Evolutionary conservation across 1,139 yeast species (phyloP), one percentile per base, ranked within the genome.

Genomic region (Taphrina wiesneri): DNA sequence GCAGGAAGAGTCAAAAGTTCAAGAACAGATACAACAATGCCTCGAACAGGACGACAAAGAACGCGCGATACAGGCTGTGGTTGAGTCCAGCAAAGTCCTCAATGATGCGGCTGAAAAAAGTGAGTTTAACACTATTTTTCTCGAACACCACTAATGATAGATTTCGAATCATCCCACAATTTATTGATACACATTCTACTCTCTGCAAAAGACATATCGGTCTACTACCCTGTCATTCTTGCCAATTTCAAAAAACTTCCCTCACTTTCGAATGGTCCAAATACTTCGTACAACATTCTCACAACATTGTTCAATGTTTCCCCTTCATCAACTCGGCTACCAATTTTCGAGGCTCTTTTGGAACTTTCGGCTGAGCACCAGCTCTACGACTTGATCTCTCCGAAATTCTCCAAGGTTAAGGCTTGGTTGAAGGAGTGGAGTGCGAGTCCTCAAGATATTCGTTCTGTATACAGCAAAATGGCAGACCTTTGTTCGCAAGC

Each of bases 121-220:
- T 61, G 71, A 69, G 34, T 76, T 78, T n/a, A n/a, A n/a, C n/a
- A n/a, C n/a, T n/a, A n/a, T n/a, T n/a, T n/a, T 39, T 39, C 3
- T n/a, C 7, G 19, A 39, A n/a, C 6, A 36, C 39, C n/a, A 45
- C 47, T 17, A 19, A 34, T 1, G 23, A 15, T 6, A 70, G 81
- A 79, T 61, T 77, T 78, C 67, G 82, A 80, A 72, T 70, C 80
- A 9, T 77, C 77, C 21, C 78, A 76, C 72, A 79, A 79, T 72
- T 73, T 79, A 57, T 72, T 78, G 32, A 69, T 80, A 57, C 76
- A 77, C 61, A 70, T 79, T 63, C 72, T 78, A 19, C 72, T 74
- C 45, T 61, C 65, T 4, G 74, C 80, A 36, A 71, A 77, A 25
- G 73, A 76, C 53, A 73, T 77, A 67, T 73, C 72, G 19, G 75